Conservation (phyloP, 73 alveolate species). For the Symbiodinium natans region DNA sequence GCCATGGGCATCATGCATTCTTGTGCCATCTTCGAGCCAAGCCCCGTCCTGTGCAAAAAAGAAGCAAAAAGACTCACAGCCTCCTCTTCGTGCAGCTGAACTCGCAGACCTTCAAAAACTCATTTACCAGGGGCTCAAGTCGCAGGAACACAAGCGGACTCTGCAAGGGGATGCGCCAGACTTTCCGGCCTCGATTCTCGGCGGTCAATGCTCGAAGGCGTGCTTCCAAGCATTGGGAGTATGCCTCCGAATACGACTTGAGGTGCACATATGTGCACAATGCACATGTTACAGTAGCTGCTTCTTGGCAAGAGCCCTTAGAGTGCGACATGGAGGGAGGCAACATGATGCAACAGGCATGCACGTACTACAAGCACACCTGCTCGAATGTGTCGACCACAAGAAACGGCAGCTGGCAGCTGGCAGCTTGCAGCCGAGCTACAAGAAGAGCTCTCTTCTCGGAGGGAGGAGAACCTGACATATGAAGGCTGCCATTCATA, state of each 20-base stretch:
- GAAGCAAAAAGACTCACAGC: background rate
- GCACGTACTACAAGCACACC: too few relatives aligned
- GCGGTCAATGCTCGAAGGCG: conserved; percentile 55
- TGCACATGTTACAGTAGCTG: too few relatives aligned
- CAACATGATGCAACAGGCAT: background rate
- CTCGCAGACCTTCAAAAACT: background rate
- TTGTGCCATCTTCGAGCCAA: too few relatives aligned
- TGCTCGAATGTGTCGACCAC: too few relatives aligned
- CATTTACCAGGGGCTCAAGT: too few relatives aligned
- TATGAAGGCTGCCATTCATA: background rate
- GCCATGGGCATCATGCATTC: too few relatives aligned
- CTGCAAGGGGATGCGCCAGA: background rate
- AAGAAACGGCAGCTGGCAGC: too few relatives aligned
- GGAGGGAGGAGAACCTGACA: conserved; percentile 13
- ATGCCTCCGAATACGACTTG: too few relatives aligned
- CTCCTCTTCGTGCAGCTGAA: conserved; percentile 72
- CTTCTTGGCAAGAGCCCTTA: too few relatives aligned
- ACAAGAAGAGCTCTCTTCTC: conserved; percentile 1
- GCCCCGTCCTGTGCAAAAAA: background rate
- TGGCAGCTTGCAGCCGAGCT: background rate
- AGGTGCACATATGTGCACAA: too few relatives aligned
- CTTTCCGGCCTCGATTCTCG: conserved; percentile 61
- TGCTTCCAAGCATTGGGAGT: conserved; percentile 20
- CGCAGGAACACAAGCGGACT: background rate
- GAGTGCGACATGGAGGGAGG: too few relatives aligned